Base-by-base conservation (phyloP, 106 monocot species). In the Gastrodia elata region DNA sequence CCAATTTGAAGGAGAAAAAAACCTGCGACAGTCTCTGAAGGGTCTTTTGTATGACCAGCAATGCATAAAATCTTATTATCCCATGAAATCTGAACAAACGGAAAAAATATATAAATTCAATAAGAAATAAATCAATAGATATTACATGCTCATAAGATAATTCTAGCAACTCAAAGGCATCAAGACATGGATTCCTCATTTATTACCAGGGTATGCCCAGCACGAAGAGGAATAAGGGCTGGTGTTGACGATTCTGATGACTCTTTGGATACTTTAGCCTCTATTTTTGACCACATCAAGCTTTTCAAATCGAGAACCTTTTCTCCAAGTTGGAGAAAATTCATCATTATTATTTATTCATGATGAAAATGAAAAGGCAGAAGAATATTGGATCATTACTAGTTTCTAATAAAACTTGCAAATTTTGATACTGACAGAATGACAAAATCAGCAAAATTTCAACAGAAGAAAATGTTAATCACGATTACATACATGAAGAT, bases 31-130 rank as follows among this genome's bases (percentile, higher is more conserved):
- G 83, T 87, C 73, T 99, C 91, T 58, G 93, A 87, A 81, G 91
- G 91, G 82, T 93, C 93, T 80, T 99, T 99, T 73, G 98, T 87
- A 74, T 94, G 98, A n/a, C 98, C 98, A 57, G 82, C 93, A 82
- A 99, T 70, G 55, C 87, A 91, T 74, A 99, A 38, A 75, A 99
- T 82, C 77, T 93, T 99, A 82, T 84, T 85, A 61, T 76, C 82
- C 89, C 91, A 94, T 35, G 98, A 61, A 41, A 99, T 80, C 98
- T 99, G 79, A 80, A 70, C 70, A 20, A 27, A 42, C 65, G 36
- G 8, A 16, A 67, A 73, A 22, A 49, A 13, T 40, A 58, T 4
- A 25, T 46, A 44, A 5, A 11, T 44, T 40, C 69, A 10, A 40
- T 69, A 41, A 69, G 69, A 26, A 25, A 69, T 22, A 8, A 39